Conservation (phyloP, 768 basidiomycete species). For the Rhizopogon sp. region DNA sequence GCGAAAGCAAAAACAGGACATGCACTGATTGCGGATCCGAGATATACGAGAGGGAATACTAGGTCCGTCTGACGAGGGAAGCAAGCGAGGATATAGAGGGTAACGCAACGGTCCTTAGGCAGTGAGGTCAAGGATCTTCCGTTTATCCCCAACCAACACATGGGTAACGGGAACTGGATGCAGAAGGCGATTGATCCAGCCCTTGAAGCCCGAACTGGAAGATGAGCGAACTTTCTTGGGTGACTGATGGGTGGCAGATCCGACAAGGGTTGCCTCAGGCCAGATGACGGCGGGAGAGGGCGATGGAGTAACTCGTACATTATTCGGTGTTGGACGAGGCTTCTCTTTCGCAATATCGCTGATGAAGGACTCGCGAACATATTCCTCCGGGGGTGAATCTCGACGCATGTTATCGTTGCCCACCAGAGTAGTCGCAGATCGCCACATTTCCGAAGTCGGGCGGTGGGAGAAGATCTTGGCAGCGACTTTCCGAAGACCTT, state of each 20-base stretch:
- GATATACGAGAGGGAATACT: not conserved
- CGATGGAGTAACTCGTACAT: not conserved
- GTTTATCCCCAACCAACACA: not conserved
- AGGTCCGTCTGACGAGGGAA: not conserved
- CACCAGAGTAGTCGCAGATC: not conserved
- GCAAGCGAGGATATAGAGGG: not conserved
- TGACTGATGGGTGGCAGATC: not conserved
- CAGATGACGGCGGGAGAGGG: not conserved
- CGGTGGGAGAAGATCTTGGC: not conserved
- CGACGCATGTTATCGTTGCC: not conserved
- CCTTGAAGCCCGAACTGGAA: not conserved
- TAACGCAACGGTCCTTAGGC: not conserved
- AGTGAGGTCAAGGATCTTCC: constrained; percentile 3
- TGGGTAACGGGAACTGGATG: constrained; percentile 1
- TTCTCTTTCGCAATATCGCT: not conserved
- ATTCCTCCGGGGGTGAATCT: not conserved
- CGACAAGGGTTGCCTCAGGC: constrained; percentile 1
- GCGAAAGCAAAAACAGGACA: too few relatives aligned
- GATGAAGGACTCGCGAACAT: not conserved
- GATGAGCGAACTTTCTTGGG: not conserved
- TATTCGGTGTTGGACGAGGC: not conserved
- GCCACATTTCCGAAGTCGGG: not conserved
- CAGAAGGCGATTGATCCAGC: constrained; percentile 4
- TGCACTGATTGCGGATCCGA: not conserved
- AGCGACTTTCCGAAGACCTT: not conserved